Conservation (phyloP, 768 basidiomycete genomes). For the Chalciporus pseudorubinellus region DNA sequence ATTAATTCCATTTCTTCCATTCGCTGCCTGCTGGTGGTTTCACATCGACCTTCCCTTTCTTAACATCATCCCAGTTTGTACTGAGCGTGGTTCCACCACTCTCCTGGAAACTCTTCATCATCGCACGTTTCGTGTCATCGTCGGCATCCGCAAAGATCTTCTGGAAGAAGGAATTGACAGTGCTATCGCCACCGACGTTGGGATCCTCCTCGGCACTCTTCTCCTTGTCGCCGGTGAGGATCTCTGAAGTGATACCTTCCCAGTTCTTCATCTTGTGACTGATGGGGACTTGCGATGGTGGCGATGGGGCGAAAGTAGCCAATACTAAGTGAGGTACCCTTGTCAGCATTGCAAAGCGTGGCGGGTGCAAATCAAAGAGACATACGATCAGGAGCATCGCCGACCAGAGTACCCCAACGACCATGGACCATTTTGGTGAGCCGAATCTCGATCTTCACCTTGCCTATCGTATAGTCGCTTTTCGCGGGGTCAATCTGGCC, state of each 20-base stretch:
- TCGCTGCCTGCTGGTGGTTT: slow-evolving; percentile 84
- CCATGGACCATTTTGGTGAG: slow-evolving; percentile 65
- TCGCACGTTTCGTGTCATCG: slow-evolving; percentile 87
- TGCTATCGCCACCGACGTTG: slow-evolving; percentile 84
- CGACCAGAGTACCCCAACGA: slow-evolving; percentile 73
- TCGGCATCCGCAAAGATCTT: slow-evolving; percentile 89
- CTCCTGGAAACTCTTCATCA: slow-evolving; percentile 98
- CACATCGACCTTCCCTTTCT: slow-evolving; percentile 64
- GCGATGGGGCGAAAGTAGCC: slow-evolving; percentile 28
- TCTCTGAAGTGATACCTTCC: slow-evolving; percentile 75
- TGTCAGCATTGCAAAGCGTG: background rate
- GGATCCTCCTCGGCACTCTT: slow-evolving; percentile 73
- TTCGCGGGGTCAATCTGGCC: slow-evolving; percentile 70
- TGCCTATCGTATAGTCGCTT: slow-evolving; percentile 67
- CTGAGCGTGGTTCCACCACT: slow-evolving; percentile 93
- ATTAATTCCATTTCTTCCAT: slow-evolving; percentile 75
- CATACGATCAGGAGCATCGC: slow-evolving; percentile 76
- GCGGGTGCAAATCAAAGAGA: slow-evolving; percentile 8
- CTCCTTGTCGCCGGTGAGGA: slow-evolving; percentile 68
- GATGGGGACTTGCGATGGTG: slow-evolving; percentile 31
- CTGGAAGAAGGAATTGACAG: slow-evolving; percentile 87
- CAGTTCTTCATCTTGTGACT: slow-evolving; percentile 73
- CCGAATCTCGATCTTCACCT: slow-evolving; percentile 85
- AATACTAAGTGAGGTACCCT: slow-evolving; percentile 16
- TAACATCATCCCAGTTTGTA: slow-evolving; percentile 94